phyloP scores from a whole-genome alignment of 345 rosid genomes.

The Populus euphratica region DNA sequence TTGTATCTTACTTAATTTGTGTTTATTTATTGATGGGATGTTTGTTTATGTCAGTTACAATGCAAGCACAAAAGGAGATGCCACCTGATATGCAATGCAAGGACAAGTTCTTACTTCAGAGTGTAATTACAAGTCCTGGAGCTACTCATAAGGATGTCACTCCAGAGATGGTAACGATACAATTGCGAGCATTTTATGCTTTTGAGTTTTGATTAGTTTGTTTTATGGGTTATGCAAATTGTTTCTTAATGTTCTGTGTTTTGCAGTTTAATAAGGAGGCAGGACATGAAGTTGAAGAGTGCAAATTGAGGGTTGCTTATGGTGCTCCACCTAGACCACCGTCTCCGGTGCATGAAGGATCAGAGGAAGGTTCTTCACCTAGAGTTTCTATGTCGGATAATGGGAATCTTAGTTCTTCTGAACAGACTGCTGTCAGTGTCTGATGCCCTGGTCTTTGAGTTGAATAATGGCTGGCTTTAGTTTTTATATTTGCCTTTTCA shows the following conservation, averaged over 20 bases:
- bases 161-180: conserved; percentile 57
- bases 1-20: background rate
- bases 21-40: conserved; percentile 11
- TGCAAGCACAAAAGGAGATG: conserved; percentile 91
- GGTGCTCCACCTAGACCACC: conserved; percentile 73
- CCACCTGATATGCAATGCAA: conserved; percentile 82
- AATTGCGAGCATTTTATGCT: background rate
- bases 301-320: conserved; percentile 75
- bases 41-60: conserved; percentile 55
- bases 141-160: conserved; percentile 57
- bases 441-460: conserved; percentile 6
- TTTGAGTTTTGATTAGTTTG: background rate
- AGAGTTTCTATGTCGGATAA: conserved; percentile 63
- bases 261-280: conserved; percentile 62
- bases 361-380: conserved; percentile 83
- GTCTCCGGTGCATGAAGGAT: conserved; percentile 73
- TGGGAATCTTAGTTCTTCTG: conserved; percentile 43
- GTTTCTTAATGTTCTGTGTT: conserved; percentile 1
- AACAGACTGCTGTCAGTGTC: conserved; percentile 53
- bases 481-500: background rate
- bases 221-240: conserved; percentile 8
- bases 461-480: background rate
- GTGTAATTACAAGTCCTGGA: conserved; percentile 56
- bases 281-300: conserved; percentile 60
- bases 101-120: conserved; percentile 81